phyloP scores from a whole-genome alignment of 2,329 filamentous ascomycete species.

The Sarocladium strictum region DNA sequence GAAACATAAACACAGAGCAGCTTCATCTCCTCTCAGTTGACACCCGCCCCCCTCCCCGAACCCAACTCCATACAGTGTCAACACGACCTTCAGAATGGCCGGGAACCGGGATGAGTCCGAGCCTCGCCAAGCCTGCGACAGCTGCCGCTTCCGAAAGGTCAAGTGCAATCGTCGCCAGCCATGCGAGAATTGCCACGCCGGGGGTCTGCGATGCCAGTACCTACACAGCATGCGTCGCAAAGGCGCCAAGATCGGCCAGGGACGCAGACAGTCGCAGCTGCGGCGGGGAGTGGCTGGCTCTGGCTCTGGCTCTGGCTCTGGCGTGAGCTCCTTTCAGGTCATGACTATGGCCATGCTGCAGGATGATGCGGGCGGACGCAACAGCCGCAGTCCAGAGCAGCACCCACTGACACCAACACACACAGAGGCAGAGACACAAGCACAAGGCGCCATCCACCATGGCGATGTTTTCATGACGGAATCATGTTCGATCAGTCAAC shows the following conservation, averaged over 20 bases:
- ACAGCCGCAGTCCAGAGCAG: not conserved
- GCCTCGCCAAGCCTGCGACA: slow-evolving; percentile 10
- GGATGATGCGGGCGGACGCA: not conserved
- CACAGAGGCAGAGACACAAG: not conserved
- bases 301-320: slow-evolving; percentile 13
- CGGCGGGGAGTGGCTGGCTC: slow-evolving; percentile 18
- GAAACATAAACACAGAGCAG: no score
- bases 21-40: not conserved
- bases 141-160: slow-evolving; percentile 12
- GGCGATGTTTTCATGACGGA: no score
- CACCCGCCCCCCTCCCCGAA: not conserved
- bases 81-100: not conserved
- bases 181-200: slow-evolving; percentile 19
- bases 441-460: not conserved
- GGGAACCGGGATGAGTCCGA: slow-evolving; percentile 1
- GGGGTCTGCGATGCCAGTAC: slow-evolving; percentile 23
- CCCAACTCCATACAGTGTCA: not conserved
- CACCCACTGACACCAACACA: not conserved
- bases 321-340: slow-evolving; percentile 15
- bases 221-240: slow-evolving; percentile 23
- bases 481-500: no score
- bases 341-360: slow-evolving; percentile 13
- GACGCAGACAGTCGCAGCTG: slow-evolving; percentile 22
- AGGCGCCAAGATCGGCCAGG: slow-evolving; percentile 22
- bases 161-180: slow-evolving; percentile 10